Conservation (phyloP, 225 moss, liverwort and hornwort genomes). For the Ulota crispa region DNA sequence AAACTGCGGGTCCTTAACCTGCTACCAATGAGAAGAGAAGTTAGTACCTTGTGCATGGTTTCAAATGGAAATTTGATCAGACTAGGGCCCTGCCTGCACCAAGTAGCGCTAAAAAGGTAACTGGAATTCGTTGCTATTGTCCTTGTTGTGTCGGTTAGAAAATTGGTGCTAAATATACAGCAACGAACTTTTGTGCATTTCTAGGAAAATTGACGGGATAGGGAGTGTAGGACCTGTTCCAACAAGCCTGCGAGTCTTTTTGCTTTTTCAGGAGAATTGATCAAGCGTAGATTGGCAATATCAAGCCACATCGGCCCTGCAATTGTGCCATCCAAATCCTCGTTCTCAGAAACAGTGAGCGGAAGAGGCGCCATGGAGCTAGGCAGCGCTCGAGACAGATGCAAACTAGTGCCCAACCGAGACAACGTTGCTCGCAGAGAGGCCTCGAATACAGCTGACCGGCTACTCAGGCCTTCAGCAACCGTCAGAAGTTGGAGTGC, state of each 20-base stretch:
- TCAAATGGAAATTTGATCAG: neutral
- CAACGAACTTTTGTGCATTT: neutral
- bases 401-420: constrained; percentile 63
- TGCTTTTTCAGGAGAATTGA: constrained; percentile 73
- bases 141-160: neutral
- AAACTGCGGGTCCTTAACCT: constrained; percentile 98
- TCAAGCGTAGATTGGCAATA: constrained; percentile 71
- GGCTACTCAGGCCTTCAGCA: constrained; percentile 77
- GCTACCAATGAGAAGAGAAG: constrained; percentile 21
- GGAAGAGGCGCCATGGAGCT: constrained; percentile 34
- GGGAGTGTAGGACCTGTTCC: constrained; percentile 66
- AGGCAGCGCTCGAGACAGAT: constrained; percentile 44
- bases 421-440: constrained; percentile 81
- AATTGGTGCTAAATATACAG: neutral
- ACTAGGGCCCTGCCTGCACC: neutral
- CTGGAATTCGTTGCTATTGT: neutral
- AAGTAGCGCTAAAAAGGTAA: neutral
- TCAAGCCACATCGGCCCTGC: constrained; percentile 62
- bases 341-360: constrained; percentile 32
- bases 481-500: constrained; percentile 91
- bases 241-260: constrained; percentile 77
- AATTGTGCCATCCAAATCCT: constrained; percentile 42
- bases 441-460: constrained; percentile 91
- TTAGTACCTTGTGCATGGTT: constrained; percentile 7
- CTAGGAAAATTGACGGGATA: neutral